Evolutionary conservation across 495 filamentous ascomycete species (phyloP), one percentile per base, ranked within the genome.

Genomic region (Choiromyces venosus): DNA sequence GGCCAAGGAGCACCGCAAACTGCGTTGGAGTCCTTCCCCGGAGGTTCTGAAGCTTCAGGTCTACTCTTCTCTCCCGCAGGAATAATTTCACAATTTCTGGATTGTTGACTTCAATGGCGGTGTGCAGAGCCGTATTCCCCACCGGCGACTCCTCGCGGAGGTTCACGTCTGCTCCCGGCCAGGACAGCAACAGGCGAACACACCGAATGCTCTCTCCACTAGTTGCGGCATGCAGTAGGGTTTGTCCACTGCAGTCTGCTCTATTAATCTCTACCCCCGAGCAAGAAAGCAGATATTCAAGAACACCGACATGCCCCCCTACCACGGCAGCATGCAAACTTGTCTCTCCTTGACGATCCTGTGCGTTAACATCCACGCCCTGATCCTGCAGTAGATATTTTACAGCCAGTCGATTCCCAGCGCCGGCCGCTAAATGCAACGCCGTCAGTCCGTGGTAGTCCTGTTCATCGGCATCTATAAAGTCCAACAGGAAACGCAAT

Each of bases 1-100:
- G n/a, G n/a, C n/a, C n/a, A n/a, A n/a, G n/a, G n/a, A n/a, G n/a
- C 21, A 76, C 71, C 21, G 74, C 74, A 10, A 76, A 14, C 52
- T 76, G 74, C 35, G 74, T 74, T n/a, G 74, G 38, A 10, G 71
- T 80, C 37, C 37, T 37, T 7, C 69, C 71, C 0, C 56, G 6
- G 4, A 42, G 25, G 29, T 72, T 66, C 33, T 16, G 25, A 0
- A 70, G 18, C 14, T 67, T 65, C n/a, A n/a, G 35, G 5, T 72
- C 36, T 33, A 33, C 35, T 16, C 56, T n/a, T 64, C 69, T 56
- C 35, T 25, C n/a, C 16, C 19, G 9, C n/a, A 70, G 44, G 29
- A 70, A 56, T 18, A 52, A 56, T n/a, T 21, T 46, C 9, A 33
- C 33, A 7, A 70, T 25, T 9, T 18, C 44, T 70, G 21, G 69